Evolutionary conservation across 331 rosid species (phyloP), one percentile per base, ranked within the genome.

Genomic region (Quercus phellos): DNA sequence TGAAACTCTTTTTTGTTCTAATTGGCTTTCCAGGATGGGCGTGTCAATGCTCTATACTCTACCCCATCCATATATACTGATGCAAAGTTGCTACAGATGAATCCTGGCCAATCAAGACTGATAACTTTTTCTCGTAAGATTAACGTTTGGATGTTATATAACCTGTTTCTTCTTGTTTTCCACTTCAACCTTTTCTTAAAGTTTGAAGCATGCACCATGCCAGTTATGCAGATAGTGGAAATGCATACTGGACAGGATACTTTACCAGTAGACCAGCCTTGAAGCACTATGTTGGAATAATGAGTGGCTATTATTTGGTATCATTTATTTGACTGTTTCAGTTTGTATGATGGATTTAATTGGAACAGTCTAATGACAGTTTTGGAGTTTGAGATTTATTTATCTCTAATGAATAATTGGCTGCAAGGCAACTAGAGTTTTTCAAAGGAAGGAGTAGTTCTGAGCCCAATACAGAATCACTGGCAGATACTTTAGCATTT

Each of bases 201-300:
- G 68, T 27, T 61, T 38, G 46, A 38, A 8, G 46, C 46, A 51
- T 80, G 56, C 26, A 76, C 50, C 75, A 1, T 83, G 70, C 68
- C 83, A 94, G 97, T 73, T 94, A 94, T 80, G 99, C 96, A 38
- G 98, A 94, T 81, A 90, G 88, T 34, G 72, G 68, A 68, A 92
- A 94, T 86, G 99, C 86, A 18, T 94, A 92, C 82, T 94, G 98
- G 98, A 92, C 98, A 7, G 97, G 99, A 61, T 94, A 92, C 82
- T 94, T 94, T 79, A 90, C 97, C 51, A 92, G 99, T 80, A 91
- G 99, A 78, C 97, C 98, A 69, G 90, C 92, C 53, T 22, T 92
- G 77, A 94, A 94, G 83, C 87, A 88, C 73, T 92, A 88, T 78
- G 93, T 92, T 60, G 85, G 98, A 91, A 59, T 74, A 19, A 32